Evolutionary conservation across 192 early-diverging fungal genomes (phyloP).

Genomic region (Cetraspora pellucida): DNA sequence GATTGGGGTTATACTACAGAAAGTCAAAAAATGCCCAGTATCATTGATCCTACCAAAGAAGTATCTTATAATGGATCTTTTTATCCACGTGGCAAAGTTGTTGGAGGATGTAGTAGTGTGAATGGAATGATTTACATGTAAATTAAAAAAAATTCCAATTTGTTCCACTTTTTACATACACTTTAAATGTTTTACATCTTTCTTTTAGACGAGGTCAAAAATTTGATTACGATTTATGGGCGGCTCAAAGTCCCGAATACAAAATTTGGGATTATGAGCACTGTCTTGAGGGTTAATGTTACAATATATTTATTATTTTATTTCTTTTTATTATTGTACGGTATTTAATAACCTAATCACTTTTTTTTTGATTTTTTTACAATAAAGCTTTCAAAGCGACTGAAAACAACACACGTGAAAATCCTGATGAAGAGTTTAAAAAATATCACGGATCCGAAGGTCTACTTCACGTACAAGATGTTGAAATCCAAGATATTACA

Average conservation of each 20-base stretch:
- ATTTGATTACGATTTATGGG: not conserved
- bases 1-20: conserved; percentile 10
- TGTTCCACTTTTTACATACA: not conserved
- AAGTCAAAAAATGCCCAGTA: conserved; percentile 1
- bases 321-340: too few relatives aligned
- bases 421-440: too few relatives aligned
- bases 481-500: not conserved
- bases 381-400: too few relatives aligned
- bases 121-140: not conserved
- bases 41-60: conserved; percentile 8
- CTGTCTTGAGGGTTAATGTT: conserved; percentile 7
- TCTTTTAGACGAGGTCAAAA: not conserved
- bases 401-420: too few relatives aligned
- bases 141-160: not conserved
- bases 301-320: too few relatives aligned
- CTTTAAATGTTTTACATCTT: not conserved
- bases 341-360: too few relatives aligned
- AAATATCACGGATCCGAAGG: too few relatives aligned
- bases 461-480: conserved; percentile 1
- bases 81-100: not conserved
- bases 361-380: too few relatives aligned
- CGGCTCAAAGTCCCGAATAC: not conserved
- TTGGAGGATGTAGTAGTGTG: not conserved
- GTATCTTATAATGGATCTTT: not conserved
- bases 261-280: not conserved